Evolutionary conservation across 2,329 filamentous ascomycete species (phyloP).

Genomic region (Chaetomium olivaceum): DNA sequence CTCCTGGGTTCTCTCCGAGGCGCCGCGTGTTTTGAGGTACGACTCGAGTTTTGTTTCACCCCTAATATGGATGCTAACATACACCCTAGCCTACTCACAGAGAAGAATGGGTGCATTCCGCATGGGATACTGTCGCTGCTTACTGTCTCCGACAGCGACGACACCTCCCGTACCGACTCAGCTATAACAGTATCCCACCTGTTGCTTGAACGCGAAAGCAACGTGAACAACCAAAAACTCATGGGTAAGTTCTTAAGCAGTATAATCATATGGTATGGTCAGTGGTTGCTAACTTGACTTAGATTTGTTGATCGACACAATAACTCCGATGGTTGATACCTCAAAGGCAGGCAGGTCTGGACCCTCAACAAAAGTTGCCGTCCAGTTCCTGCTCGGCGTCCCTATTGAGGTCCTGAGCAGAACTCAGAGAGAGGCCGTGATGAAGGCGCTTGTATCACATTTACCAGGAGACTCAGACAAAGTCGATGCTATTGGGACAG

Average conservation of each 20-base stretch:
- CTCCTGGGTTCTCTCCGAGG: constrained; percentile 29
- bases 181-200: constrained; percentile 13
- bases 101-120: constrained; percentile 22
- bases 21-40: constrained; percentile 26
- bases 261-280: too few species aligned
- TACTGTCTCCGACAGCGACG: not conserved
- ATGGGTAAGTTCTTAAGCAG: constrained; percentile 25
- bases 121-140: constrained; percentile 20
- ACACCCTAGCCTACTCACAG: constrained; percentile 22
- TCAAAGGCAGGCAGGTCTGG: constrained; percentile 17
- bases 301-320: constrained; percentile 22
- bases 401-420: constrained; percentile 26
- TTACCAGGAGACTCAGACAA: constrained; percentile 22
- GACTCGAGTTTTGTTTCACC: not conserved
- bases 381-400: constrained; percentile 28
- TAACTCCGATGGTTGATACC: constrained; percentile 29
- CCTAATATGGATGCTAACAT: constrained; percentile 5
- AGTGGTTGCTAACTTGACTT: not conserved
- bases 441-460: constrained; percentile 28
- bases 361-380: constrained; percentile 17
- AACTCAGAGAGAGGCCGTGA: constrained; percentile 28
- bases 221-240: constrained; percentile 25
- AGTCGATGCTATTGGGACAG: constrained; percentile 11
- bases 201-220: constrained; percentile 29
- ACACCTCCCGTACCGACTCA: constrained; percentile 7